Percentiles rank a stretch among this genome's conserved stretches.
Evolutionary conservation across 257 asterid species (phyloP).

Genomic region (Nicotiana sylvestris): DNA sequence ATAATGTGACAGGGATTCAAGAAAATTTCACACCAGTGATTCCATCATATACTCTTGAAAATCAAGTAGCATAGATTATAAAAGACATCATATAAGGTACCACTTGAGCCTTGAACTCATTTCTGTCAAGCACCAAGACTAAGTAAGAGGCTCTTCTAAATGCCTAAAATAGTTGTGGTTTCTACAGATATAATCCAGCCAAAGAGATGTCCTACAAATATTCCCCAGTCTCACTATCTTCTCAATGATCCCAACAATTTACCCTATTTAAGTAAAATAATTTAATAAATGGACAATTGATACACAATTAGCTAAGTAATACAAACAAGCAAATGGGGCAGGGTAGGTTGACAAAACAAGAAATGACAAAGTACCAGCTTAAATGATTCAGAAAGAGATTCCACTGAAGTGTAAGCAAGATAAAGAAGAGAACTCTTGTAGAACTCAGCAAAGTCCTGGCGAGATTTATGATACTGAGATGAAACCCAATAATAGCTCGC

Average conservation of each 20-base stretch:
- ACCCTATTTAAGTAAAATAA: background rate
- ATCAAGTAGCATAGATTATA: background rate
- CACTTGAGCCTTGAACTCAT: background rate
- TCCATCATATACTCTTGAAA: background rate
- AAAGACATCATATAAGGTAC: background rate
- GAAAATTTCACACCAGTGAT: background rate
- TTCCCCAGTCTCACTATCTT: background rate
- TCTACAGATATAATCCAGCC: background rate
- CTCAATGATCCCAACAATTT: background rate
- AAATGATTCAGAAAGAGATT: conserved; percentile 80
- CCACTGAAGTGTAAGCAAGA: conserved; percentile 90
- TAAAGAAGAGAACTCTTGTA: conserved; percentile 90
- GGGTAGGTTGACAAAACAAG: background rate
- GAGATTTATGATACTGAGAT: conserved; percentile 76
- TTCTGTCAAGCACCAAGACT: background rate
- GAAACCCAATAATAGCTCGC: conserved; percentile 94
- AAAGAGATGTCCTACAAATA: background rate
- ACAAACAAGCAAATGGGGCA: background rate
- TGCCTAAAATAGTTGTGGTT: background rate
- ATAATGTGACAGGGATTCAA: too few species aligned
- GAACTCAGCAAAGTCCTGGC: conserved; percentile 92
- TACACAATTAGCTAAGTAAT: background rate
- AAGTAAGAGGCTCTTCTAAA: background rate
- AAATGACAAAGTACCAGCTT: conserved; percentile 54
- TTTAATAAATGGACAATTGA: background rate